Base-by-base conservation (phyloP, 2,329 filamentous ascomycete genomes). In the Ilyonectria sp. region DNA sequence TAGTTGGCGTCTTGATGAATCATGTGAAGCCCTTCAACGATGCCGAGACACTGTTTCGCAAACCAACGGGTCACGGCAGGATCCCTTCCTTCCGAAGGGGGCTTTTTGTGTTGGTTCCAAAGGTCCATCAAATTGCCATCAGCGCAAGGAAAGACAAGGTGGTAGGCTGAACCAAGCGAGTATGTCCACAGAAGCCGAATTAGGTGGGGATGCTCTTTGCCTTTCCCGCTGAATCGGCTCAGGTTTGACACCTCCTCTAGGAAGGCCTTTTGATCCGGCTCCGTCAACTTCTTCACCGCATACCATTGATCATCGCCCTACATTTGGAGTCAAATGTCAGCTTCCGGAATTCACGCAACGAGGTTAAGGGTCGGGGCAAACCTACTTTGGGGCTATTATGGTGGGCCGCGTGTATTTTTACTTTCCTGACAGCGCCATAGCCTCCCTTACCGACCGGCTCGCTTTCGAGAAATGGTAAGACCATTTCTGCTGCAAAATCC, bases 101-200 rank as follows among this genome's bases (percentile, higher is more conserved):
- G 56, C 29, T 13, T 2, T 0, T 37, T 15, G 9, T 37, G 9
- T 23, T 29, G 4, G 17, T 49, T 52, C 68, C 65, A 69, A 0
- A 65, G 19, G 2, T 68, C 54, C 33, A n/a, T 19, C 8, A 70
- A 5, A n/a, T 69, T 70, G 6, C 50, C 58, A 1, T 70, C 46
- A 0, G 68, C 68, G 21, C 58, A 69, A 4, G 55, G 50, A 6
- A 69, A 69, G 1, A 69, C 40, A 13, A 66, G 46, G 21, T 63
- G 52, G 33, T 66, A 63, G 10, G 21, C 21, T 2, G 23, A 2
- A 15, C 49, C 66, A 10, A 15, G 35, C 7, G 59, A 40, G 23
- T 59, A 68, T 6, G 66, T 65, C 33, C 49, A 35, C 8, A 66
- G 66, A 31, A 66, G 66, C 11, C 29, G 37, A 31, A 66, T 63